phyloP scores from a whole-genome alignment of 2,329 filamentous ascomycete genomes.

The Pseudogymnoascus sp. region DNA sequence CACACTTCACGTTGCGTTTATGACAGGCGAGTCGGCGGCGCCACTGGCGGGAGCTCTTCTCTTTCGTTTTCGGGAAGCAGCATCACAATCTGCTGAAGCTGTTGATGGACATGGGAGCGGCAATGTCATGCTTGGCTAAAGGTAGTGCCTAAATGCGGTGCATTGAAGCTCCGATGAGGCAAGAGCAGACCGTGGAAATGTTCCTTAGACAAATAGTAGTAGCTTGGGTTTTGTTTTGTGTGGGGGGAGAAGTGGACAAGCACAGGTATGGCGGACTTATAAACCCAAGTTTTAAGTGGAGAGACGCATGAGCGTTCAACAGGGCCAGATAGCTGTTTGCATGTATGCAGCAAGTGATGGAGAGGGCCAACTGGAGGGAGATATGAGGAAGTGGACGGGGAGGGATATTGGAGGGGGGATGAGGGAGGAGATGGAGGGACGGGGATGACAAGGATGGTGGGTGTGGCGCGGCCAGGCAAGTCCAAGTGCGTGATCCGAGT shows the following conservation, averaged over 20 bases:
- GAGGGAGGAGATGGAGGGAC: not conserved
- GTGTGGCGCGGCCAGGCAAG: too few relatives aligned
- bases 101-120: slow-evolving; percentile 5
- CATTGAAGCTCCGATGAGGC: not conserved
- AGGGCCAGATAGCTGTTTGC: not conserved
- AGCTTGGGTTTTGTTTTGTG: not conserved
- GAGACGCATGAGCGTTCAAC: not conserved
- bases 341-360: not conserved
- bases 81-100: too few relatives aligned
- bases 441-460: not conserved
- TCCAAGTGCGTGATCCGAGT: too few relatives aligned
- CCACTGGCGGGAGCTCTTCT: slow-evolving; percentile 83
- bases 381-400: not conserved
- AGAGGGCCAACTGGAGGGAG: not conserved
- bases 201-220: not conserved
- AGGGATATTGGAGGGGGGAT: too few relatives aligned
- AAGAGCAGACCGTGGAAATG: not conserved
- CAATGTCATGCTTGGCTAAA: slow-evolving; percentile 4
- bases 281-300: not conserved
- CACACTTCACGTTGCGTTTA: slow-evolving; percentile 77
- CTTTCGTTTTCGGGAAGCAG: slow-evolving; percentile 56
- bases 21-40: slow-evolving; percentile 81
- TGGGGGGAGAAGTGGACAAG: not conserved
- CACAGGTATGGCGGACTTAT: not conserved
- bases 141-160: not conserved